Evolutionary conservation across 208 protist species (phyloP), one percentile per base, ranked within the genome.

Genomic region (Tetramitus jugosus): DNA sequence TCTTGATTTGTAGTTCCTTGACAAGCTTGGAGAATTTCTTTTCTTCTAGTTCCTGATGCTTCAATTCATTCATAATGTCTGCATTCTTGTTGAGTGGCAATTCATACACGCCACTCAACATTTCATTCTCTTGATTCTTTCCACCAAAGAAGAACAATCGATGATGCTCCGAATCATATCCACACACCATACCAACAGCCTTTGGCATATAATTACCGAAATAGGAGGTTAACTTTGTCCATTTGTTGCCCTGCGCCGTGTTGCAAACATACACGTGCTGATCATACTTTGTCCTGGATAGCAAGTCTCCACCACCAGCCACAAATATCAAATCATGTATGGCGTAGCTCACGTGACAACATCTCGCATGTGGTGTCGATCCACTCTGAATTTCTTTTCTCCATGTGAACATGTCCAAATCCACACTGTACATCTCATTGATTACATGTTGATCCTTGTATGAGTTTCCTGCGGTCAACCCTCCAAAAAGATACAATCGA

Each of bases 141-240:
- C 65, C 65, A 35, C 65, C 65, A 29, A 71, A 46, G 35, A 49
- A 71, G 40, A 71, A 49, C 26, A 71, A 0, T 71, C 49, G 39
- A 35, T 33, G 4, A 37, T 17, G 29, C 17, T 71, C 40, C 49
- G 26, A 10, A 31, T 37, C 26, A 71, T 49, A 71, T 17, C 20
- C 35, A n/a, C 10, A 4, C 7, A 6, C 0, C 10, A 49, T 13
- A 3, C 65, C 65, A 33, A 71, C 65, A 49, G 29, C 8, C 17
- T 71, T 71, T 71, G 65, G 65, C 29, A 71, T 17, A 37, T 71
- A 23, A 49, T 3, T 31, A 14, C 65, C 65, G 17, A 71, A 71
- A 33, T 49, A 71, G 7, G 13, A n/a, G 49, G 65, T 71, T 2
- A 71, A 33, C 13, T 29, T 43, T 23, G 31, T 37, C 65, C 65